These are phyloP conservation scores for Clavariopsis aquatica DNA, from an alignment of 495 filamentous ascomycete species.

Conservation along the genomic window DNA sequence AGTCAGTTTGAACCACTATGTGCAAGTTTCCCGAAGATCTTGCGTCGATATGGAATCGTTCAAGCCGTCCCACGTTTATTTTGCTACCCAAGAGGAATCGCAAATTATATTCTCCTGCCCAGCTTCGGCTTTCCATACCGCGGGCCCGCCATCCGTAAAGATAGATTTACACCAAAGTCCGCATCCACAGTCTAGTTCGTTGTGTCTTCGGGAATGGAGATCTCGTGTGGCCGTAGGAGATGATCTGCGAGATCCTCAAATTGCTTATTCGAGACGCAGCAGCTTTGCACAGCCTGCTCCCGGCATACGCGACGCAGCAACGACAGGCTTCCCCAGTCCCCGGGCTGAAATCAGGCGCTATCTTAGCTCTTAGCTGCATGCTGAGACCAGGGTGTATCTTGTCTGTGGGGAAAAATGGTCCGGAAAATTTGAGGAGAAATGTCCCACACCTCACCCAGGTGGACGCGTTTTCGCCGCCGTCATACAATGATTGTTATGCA, in stretches of 20 bases:
- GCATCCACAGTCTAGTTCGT: neutral
- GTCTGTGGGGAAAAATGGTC: neutral
- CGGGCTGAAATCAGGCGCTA: neutral
- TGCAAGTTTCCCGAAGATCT: neutral
- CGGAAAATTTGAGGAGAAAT: conserved; percentile 1
- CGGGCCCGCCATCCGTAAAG: no score
- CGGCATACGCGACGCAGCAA: neutral
- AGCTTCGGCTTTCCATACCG: neutral
- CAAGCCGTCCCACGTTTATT: neutral
- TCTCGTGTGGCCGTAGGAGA: conserved; percentile 6
- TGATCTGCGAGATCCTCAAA: conserved; percentile 9
- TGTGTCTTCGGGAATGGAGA: neutral
- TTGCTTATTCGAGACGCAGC: conserved; percentile 1
- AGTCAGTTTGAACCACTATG: neutral
- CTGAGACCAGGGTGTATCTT: neutral
- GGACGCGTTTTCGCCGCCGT: neutral
- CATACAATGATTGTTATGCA: neutral
- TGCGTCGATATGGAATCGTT: neutral
- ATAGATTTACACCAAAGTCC: neutral
- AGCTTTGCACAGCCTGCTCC: neutral
- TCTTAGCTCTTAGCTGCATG: neutral
- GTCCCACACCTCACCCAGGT: no score
- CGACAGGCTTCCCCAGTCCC: neutral
- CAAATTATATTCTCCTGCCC: neutral
- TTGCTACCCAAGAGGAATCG: neutral